Conservation (phyloP, 441 rosid genomes). For the Manihot esculenta region DNA sequence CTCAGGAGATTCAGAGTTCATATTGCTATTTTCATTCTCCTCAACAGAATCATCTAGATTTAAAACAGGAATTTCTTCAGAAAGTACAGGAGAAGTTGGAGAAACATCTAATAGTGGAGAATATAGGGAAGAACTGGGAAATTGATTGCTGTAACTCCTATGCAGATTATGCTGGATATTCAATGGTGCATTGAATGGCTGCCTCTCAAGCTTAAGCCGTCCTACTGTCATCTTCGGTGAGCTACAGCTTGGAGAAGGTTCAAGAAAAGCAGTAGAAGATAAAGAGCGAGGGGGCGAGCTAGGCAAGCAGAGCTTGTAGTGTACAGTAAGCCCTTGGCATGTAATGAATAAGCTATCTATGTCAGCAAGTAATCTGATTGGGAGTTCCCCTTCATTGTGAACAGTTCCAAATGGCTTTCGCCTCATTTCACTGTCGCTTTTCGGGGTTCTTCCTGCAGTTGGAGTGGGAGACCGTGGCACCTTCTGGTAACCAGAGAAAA, state of each 20-base stretch:
- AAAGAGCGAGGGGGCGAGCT: slow-evolving; percentile 51
- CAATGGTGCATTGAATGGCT: slow-evolving; percentile 40
- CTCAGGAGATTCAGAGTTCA: slow-evolving; percentile 35
- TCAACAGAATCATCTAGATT: slow-evolving; percentile 51
- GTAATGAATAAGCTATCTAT: slow-evolving; percentile 72
- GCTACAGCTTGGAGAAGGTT: slow-evolving; percentile 43
- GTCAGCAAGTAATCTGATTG: slow-evolving; percentile 77
- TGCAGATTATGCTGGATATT: slow-evolving; percentile 59
- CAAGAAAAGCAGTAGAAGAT: slow-evolving; percentile 48
- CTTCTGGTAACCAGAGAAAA: slow-evolving; percentile 85
- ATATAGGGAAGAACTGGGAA: slow-evolving; percentile 62
- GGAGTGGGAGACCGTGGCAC: slow-evolving; percentile 95
- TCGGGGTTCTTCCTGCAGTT: slow-evolving; percentile 58
- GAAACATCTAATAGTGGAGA: slow-evolving; percentile 74
- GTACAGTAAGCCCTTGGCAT: slow-evolving; percentile 66
- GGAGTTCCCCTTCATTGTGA: slow-evolving; percentile 66
- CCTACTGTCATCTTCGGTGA: slow-evolving; percentile 54
- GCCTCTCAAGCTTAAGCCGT: slow-evolving; percentile 67
- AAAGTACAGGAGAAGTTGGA: slow-evolving; percentile 52
- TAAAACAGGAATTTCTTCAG: slow-evolving; percentile 61
- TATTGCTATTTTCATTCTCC: slow-evolving; percentile 32
- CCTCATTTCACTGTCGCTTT: slow-evolving; percentile 69
- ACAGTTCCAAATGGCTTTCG: slow-evolving; percentile 53
- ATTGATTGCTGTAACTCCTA: slow-evolving; percentile 80
- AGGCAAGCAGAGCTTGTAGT: slow-evolving; percentile 81